Base-by-base conservation (phyloP, 495 filamentous ascomycete genomes). In the Penicillium lividum region DNA sequence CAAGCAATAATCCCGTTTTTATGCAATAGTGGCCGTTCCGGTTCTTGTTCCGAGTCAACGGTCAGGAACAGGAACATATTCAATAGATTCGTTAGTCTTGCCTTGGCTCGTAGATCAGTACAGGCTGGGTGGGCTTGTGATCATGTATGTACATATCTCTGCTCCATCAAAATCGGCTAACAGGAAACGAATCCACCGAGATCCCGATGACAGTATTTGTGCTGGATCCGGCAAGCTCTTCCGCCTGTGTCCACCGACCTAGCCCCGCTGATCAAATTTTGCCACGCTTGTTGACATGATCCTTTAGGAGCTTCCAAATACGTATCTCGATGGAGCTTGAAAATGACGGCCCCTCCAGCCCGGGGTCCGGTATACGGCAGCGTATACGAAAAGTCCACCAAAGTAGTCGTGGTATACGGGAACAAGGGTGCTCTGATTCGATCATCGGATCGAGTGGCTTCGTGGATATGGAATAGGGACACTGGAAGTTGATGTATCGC, bases 391-490 rank as follows among this genome's bases (percentile, higher is more conserved):
- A 40, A 40, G 38, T 40, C 13, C 52, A 57, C 57, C 46, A 60
- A 54, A 27, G 40, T 36, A 63, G 53, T 50, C 57, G 54, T 49
- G 16, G 9, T 11, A 3, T 16, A 15, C 18, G 51, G 36, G 51
- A 33, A 25, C 16, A 40, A 36, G n/a, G 36, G n/a, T 25, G 16
- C 5, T 10, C 9, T 63, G 22, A 51, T 56, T 56, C 44, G 53
- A 55, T 58, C n/a, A 44, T 43, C 54, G 10, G 8, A 30, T 2
- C 33, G 57, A 56, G 66, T 61, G 66, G 60, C 58, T 30, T 59
- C 61, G 52, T 28, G 28, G 51, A 62, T 60, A 60, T 61, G 49
- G 53, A 45, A 49, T 51, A 45, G 56, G 54, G 51, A 48, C 31
- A 46, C 50, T 54, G 49, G 52, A 33, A 31, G 34, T 34, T 44